phyloP scores from a whole-genome alignment of 345 rosid genomes.

The Brassica juncea region DNA sequence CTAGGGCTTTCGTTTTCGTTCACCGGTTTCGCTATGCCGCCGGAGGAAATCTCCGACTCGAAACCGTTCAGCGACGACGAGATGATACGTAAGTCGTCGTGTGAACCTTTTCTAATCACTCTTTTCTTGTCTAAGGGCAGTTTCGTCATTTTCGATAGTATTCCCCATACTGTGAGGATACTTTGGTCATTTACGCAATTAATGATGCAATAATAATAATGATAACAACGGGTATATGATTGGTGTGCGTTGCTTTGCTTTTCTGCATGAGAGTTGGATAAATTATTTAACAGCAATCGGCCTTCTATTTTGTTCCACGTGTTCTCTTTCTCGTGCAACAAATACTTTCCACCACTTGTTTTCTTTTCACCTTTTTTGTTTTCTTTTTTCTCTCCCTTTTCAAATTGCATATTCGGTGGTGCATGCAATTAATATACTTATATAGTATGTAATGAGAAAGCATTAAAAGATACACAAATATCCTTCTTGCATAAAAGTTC shows the following conservation, averaged over 20 bases:
- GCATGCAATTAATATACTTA: conserved; percentile 25
- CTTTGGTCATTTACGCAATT: conserved; percentile 14
- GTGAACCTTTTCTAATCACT: conserved; percentile 5
- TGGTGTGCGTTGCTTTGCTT: conserved; percentile 41
- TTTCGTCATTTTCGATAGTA: neutral
- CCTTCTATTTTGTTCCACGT: conserved; percentile 37
- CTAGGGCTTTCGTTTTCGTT: conserved; percentile 88
- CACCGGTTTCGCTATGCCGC: conserved; percentile 87
- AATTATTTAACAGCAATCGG: conserved; percentile 24
- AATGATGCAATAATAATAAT: conserved; percentile 33
- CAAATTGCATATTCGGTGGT: conserved; percentile 22
- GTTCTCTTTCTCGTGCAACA: conserved; percentile 39
- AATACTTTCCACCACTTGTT: conserved; percentile 36
- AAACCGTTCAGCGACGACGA: conserved; percentile 92
- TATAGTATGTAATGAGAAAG: conserved; percentile 14
- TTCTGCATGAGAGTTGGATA: conserved; percentile 34
- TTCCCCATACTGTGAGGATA: conserved; percentile 26
- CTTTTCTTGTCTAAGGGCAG: neutral
- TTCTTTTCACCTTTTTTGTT: conserved; percentile 4
- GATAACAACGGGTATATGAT: conserved; percentile 41
- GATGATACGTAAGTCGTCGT: conserved; percentile 72
- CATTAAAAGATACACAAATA: conserved; percentile 1
- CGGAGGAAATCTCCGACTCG: conserved; percentile 75
- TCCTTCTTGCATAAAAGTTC: neutral
- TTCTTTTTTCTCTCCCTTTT: conserved; percentile 8